Percentiles rank a stretch among this genome's conserved stretches.
Evolutionary conservation across 148 eudicot species (phyloP).

Genomic region (Arbutus unedo): DNA sequence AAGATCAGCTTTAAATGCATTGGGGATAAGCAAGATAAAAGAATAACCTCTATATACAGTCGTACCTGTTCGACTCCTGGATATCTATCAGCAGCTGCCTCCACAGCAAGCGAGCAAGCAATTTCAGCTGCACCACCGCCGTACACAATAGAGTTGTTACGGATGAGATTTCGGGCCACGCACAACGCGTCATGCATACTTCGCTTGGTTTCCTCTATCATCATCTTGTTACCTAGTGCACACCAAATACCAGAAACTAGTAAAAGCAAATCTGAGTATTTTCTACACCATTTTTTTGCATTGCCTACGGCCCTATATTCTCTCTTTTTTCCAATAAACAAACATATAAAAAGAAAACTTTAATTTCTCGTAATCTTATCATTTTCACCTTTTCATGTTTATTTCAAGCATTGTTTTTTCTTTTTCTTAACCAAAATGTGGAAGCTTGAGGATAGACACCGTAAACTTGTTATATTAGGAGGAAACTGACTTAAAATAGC

Average conservation of each 20-base stretch:
- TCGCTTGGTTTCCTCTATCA: conserved; percentile 96
- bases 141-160: conserved; percentile 86
- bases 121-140: conserved; percentile 94
- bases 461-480: background rate
- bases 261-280: background rate
- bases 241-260: conserved; percentile 2
- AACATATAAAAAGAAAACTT: too few relatives aligned
- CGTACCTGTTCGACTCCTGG: conserved; percentile 92
- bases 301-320: background rate
- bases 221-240: conserved; percentile 86
- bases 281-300: background rate
- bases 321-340: too few relatives aligned
- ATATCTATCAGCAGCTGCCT: conserved; percentile 82
- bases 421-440: background rate
- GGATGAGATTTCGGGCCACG: conserved; percentile 86
- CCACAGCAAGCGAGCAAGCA: conserved; percentile 85
- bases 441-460: background rate
- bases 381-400: background rate
- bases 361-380: background rate
- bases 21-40: background rate
- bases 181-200: conserved; percentile 91
- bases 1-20: background rate
- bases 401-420: background rate
- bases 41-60: background rate
- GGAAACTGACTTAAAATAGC: background rate